Percentiles rank a stretch among this genome's conserved stretches.
These are phyloP conservation scores for Singerocomus rubriflavus DNA, from an alignment of 1,284 basidiomycete species.

Conservation along the genomic window DNA sequence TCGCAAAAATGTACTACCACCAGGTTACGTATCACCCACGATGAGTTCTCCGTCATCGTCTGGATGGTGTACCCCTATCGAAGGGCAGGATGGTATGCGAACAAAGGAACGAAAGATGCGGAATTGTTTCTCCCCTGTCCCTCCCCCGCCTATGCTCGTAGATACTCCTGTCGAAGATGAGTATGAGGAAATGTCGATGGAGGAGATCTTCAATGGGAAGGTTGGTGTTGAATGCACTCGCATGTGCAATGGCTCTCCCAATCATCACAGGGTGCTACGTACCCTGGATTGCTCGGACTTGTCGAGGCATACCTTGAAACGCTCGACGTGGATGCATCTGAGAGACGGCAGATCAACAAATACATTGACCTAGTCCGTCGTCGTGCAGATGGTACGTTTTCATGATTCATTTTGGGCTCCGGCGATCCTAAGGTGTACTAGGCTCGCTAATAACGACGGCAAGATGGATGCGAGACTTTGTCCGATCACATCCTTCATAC, in stretches of 20 bases:
- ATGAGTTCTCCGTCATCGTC: slow-evolving; percentile 49
- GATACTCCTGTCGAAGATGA: slow-evolving; percentile 69
- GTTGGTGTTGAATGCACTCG: slow-evolving; percentile 35
- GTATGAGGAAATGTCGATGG: slow-evolving; percentile 88
- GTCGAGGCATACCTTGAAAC: slow-evolving; percentile 88
- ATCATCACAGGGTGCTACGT: slow-evolving; percentile 50
- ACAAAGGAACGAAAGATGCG: slow-evolving; percentile 62
- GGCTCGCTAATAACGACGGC: slow-evolving; percentile 88
- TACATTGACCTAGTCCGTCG: slow-evolving; percentile 80
- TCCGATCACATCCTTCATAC: slow-evolving; percentile 87
- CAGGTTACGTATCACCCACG: slow-evolving; percentile 40
- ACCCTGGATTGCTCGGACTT: slow-evolving; percentile 86
- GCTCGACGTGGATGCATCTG: slow-evolving; percentile 71
- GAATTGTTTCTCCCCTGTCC: slow-evolving; percentile 66
- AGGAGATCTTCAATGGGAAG: slow-evolving; percentile 95
- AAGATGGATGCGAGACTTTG: slow-evolving; percentile 91
- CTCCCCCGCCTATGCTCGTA: slow-evolving; percentile 44
- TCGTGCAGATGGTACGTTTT: slow-evolving; percentile 72
- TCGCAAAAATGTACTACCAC: slow-evolving; percentile 82
- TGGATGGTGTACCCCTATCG: slow-evolving; percentile 47
- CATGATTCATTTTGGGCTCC: not conserved
- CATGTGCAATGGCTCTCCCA: slow-evolving; percentile 5
- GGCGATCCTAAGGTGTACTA: slow-evolving; percentile 31
- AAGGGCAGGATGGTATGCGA: slow-evolving; percentile 28
- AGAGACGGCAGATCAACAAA: slow-evolving; percentile 64